These are phyloP conservation scores for Scleroderma bovista DNA, from an alignment of 768 basidiomycete genomes.

Conservation along the genomic window DNA sequence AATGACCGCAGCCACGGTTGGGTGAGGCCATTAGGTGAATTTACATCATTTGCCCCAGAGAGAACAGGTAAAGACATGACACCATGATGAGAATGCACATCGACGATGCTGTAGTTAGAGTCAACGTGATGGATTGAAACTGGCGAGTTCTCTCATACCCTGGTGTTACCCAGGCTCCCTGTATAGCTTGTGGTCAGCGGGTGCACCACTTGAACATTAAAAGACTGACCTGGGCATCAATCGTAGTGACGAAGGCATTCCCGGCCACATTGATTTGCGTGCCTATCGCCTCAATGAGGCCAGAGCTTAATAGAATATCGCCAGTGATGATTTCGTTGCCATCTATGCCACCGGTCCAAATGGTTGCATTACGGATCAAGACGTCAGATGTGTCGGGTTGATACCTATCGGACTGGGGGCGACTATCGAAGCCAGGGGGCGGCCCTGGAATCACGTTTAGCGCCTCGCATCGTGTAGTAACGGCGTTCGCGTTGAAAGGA, in stretches of 20 bases:
- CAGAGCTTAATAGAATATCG: constrained; percentile 64
- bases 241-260: not conserved
- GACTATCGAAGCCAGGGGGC: constrained; percentile 38
- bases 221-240: not conserved
- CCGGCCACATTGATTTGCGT: constrained; percentile 8
- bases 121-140: not conserved
- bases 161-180: not conserved
- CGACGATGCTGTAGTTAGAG: constrained; percentile 48
- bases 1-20: constrained; percentile 66
- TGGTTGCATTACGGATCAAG: constrained; percentile 65
- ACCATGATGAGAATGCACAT: constrained; percentile 66
- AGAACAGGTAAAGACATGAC: constrained; percentile 47
- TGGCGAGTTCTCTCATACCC: not conserved
- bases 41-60: constrained; percentile 46
- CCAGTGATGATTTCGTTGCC: constrained; percentile 50
- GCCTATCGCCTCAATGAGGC: constrained; percentile 59
- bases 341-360: constrained; percentile 57
- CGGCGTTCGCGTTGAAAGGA: not conserved
- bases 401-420: constrained; percentile 57
- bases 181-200: not conserved
- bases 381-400: constrained; percentile 61
- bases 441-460: constrained; percentile 30
- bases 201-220: not conserved
- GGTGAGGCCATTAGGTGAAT: constrained; percentile 40
- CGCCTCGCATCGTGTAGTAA: constrained; percentile 1